A percentile compares a stretch with the other conserved stretches of the same genome.
These are phyloP conservation scores for Didymella pomorum DNA, from an alignment of 2,329 filamentous ascomycete genomes.

Conservation along the genomic window DNA sequence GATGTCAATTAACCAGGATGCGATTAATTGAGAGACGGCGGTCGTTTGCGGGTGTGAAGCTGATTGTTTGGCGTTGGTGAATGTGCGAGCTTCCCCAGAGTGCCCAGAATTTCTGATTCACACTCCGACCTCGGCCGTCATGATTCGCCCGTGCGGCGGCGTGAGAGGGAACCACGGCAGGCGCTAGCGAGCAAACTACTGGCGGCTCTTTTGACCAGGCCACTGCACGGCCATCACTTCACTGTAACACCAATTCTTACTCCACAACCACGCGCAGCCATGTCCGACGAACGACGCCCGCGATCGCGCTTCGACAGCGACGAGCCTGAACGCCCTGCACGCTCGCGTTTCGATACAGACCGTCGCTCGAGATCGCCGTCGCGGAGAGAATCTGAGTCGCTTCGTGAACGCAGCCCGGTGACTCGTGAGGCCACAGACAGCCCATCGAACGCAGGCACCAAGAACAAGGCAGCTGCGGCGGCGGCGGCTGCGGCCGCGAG, in stretches of 20 bases:
- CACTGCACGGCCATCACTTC: background rate
- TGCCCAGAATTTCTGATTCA: constrained; percentile 15
- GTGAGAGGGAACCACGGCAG: background rate
- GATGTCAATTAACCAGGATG: constrained; percentile 24
- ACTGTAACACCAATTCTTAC: constrained; percentile 6
- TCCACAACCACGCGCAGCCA: constrained; percentile 46
- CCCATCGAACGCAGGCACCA: constrained; percentile 56
- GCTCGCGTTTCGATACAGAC: constrained; percentile 77
- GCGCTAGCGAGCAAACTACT: constrained; percentile 7
- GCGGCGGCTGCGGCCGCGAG: constrained; percentile 77
- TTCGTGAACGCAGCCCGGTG: constrained; percentile 83
- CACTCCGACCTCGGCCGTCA: constrained; percentile 18
- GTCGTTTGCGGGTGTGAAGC: background rate
- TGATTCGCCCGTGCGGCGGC: constrained; percentile 14
- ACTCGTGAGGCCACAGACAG: constrained; percentile 58
- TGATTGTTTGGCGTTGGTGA: constrained; percentile 5
- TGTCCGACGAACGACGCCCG: constrained; percentile 85
- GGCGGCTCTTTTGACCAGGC: constrained; percentile 4
- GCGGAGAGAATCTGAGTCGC: constrained; percentile 67
- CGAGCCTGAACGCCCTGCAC: constrained; percentile 68
- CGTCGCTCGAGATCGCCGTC: constrained; percentile 76
- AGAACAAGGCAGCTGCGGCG: constrained; percentile 73
- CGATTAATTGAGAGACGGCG: constrained; percentile 32
- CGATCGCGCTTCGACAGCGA: constrained; percentile 95
- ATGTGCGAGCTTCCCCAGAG: constrained; percentile 15